Conservation (phyloP, 768 basidiomycete genomes). For the Jaapia argillacea region DNA sequence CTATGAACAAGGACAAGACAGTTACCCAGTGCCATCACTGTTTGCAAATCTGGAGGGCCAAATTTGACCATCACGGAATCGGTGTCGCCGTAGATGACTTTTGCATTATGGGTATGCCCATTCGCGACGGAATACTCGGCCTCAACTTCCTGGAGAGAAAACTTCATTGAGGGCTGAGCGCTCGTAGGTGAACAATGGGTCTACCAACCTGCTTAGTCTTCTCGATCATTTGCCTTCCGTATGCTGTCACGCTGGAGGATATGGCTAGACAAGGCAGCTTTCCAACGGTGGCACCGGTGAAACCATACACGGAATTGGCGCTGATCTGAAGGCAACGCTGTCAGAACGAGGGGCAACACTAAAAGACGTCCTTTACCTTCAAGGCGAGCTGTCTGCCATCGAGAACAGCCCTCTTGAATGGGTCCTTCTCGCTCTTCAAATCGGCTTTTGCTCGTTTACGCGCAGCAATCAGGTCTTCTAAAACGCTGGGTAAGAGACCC, state of each 20-base stretch:
- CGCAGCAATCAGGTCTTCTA: slow-evolving; percentile 89
- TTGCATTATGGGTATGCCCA: slow-evolving; percentile 78
- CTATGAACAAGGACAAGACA: slow-evolving; percentile 3
- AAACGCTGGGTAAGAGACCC: slow-evolving; percentile 81
- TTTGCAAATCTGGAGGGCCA: slow-evolving; percentile 76
- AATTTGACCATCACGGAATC: slow-evolving; percentile 99
- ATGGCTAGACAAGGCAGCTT: slow-evolving; percentile 94
- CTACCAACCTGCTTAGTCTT: slow-evolving; percentile 73
- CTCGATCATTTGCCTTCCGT: slow-evolving; percentile 99
- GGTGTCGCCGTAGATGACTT: slow-evolving; percentile 97
- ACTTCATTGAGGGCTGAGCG: background rate
- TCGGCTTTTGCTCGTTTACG: slow-evolving; percentile 94
- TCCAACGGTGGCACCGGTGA: slow-evolving; percentile 95
- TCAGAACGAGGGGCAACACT: background rate
- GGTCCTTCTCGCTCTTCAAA: slow-evolving; percentile 93
- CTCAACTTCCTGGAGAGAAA: slow-evolving; percentile 64
- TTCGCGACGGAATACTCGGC: slow-evolving; percentile 78
- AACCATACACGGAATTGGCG: slow-evolving; percentile 98
- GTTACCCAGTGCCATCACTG: slow-evolving; percentile 86
- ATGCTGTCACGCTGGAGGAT: slow-evolving; percentile 91
- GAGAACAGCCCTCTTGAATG: slow-evolving; percentile 92
- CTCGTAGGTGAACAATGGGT: background rate
- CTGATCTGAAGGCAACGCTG: slow-evolving; percentile 61
- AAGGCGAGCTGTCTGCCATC: slow-evolving; percentile 96
- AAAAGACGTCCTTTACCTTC: slow-evolving; percentile 46